Conservation (phyloP, 345 rosid genomes). For the Populus davidiana region DNA sequence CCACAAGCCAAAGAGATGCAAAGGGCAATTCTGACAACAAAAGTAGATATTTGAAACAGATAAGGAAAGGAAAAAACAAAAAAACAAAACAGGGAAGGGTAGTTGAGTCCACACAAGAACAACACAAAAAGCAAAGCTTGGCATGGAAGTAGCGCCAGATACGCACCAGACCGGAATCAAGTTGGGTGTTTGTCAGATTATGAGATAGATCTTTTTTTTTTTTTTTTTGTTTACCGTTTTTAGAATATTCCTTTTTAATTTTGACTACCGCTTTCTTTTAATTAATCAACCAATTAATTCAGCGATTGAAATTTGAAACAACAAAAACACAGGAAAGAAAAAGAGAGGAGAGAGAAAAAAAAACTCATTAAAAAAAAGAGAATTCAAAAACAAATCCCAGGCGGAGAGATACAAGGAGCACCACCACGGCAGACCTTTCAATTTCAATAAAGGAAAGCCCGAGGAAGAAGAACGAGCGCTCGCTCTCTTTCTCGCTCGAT, state of each 20-base stretch:
- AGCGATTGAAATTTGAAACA: background rate
- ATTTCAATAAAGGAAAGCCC: constrained; percentile 3
- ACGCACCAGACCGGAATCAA: too few species aligned
- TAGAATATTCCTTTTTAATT: background rate
- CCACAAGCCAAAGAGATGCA: too few species aligned
- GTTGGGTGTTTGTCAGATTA: background rate
- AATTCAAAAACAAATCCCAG: background rate
- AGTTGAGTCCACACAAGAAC: background rate
- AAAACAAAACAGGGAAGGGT: background rate
- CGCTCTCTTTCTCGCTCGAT: constrained; percentile 2
- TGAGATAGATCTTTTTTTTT: background rate
- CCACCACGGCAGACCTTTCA: constrained; percentile 2
- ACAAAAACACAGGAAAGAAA: background rate
- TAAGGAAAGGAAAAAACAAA: background rate
- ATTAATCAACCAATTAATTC: background rate
- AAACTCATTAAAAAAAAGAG: background rate
- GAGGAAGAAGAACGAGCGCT: constrained; percentile 2
- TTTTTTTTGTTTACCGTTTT: background rate
- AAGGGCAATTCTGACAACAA: too few species aligned
- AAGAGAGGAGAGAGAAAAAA: background rate
- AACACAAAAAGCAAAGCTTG: background rate
- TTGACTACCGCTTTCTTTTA: background rate
- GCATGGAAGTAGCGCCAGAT: too few species aligned
- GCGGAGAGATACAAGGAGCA: background rate
- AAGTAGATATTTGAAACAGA: too few species aligned